Evolutionary conservation across 2,329 filamentous ascomycete genomes (phyloP), one percentile per base, ranked within the genome.

Genomic region (Talaromyces sp.): DNA sequence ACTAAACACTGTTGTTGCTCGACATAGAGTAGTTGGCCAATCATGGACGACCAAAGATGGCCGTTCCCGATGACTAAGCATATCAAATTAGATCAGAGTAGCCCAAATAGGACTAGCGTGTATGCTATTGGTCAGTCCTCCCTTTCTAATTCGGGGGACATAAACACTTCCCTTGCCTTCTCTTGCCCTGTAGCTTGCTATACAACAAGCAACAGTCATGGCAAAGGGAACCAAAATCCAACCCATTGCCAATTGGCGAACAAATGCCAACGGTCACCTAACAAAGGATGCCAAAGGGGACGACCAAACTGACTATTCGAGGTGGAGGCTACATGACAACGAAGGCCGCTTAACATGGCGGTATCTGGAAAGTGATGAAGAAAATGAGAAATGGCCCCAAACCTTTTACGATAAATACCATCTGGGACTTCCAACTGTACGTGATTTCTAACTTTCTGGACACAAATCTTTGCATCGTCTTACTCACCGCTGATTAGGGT

Each of bases 341-440:
- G 82, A 84, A 53, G 93, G 94, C 51, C 82, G 89, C 57, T 91
- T 97, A 67, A 96, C 90, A 53, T 99, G 94, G 94, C 89, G 94
- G 67, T 99, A 97, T 70, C 78, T 99, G 2, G 76, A 82, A 62
- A 83, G 84, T 9, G 87, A 94, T 56, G 81, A 89, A 60, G 85
- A 89, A 57, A 75, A 81, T 7, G 79, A 88, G 65, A 77, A 83
- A 58, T 97, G 93, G 92, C 91, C 93, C 5, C 92, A 97, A 75
- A 88, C 84, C 22, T 81, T 80, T 57, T 90, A 91, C n/a, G 95
- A 99, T 70, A 96, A 91, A 73, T 96, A 91, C 72, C 89, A 86
- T 67, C 72, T 99, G 17, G 90, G 90, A 17, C 75, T 97, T 48
- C 85, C 90, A 56, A 84, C 88, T 62, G 93, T 97, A 78, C 60